Conservation (phyloP, 139 green algal species). For the Cymbomonas tetramitiformis region DNA sequence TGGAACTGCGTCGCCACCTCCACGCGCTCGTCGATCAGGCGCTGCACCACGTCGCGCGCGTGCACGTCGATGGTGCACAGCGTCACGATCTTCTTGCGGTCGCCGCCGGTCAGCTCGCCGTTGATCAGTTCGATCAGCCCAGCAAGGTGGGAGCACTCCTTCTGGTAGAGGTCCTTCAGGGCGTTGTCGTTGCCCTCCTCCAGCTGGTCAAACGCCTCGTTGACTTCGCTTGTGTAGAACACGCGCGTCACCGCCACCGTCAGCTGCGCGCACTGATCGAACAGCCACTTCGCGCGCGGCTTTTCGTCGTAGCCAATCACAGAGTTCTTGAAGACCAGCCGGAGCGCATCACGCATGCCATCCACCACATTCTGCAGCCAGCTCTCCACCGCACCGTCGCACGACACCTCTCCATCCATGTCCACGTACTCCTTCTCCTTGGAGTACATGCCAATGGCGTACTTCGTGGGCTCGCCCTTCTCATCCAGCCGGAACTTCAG, state of each 20-base stretch:
- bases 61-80: conserved; percentile 90
- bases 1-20: conserved; percentile 41
- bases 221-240: conserved; percentile 63
- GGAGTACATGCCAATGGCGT: conserved; percentile 64
- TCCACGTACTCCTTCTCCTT: conserved; percentile 69
- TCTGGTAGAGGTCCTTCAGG: conserved; percentile 46
- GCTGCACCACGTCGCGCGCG: conserved; percentile 68
- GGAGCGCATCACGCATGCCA: conserved; percentile 77
- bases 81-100: conserved; percentile 84
- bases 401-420: conserved; percentile 52
- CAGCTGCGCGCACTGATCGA: conserved; percentile 67
- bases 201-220: conserved; percentile 69
- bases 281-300: conserved; percentile 63
- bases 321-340: conserved; percentile 57
- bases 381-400: conserved; percentile 68
- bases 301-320: conserved; percentile 75
- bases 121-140: conserved; percentile 78
- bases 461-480: conserved; percentile 37
- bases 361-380: conserved; percentile 87
- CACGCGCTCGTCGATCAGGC: conserved; percentile 65
- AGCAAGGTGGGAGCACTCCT: conserved; percentile 48
- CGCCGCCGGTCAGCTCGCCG: conserved; percentile 49
- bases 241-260: conserved; percentile 66
- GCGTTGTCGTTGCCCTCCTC: conserved; percentile 84
- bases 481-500: conserved; percentile 58